Percentiles rank a stretch among this genome's conserved stretches.
Conservation (phyloP, 192 early-diverging fungal genomes). For the Coemansia erecta region DNA sequence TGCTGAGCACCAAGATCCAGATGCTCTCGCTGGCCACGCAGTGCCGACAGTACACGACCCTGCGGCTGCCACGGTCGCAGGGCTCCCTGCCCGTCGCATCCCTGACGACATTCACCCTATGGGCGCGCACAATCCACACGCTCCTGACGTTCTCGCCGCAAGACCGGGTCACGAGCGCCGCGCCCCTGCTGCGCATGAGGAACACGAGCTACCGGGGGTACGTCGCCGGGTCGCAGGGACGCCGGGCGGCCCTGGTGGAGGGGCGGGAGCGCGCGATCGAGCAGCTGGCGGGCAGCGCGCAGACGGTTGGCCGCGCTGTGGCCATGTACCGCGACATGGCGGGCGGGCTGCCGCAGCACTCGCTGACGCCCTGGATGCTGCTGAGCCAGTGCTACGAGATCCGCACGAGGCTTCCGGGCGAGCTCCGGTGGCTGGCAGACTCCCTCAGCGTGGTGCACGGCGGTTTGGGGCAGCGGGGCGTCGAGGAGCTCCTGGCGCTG, state of each 20-base stretch:
- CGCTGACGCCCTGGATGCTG: slow-evolving; percentile 46
- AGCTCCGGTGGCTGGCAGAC: slow-evolving; percentile 20
- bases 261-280: slow-evolving; percentile 16
- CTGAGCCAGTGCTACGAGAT: slow-evolving; percentile 29
- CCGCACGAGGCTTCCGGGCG: background rate
- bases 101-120: slow-evolving; percentile 37
- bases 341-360: slow-evolving; percentile 16
- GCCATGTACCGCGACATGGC: slow-evolving; percentile 21
- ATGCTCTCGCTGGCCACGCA: slow-evolving; percentile 42
- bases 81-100: slow-evolving; percentile 34
- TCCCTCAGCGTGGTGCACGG: slow-evolving; percentile 18
- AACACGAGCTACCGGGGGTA: background rate
- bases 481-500: slow-evolving; percentile 24
- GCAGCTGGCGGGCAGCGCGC: slow-evolving; percentile 22
- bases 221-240: background rate
- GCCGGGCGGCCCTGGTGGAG: background rate
- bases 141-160: slow-evolving; percentile 37
- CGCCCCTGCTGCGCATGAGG: slow-evolving; percentile 24
- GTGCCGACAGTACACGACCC: slow-evolving; percentile 34
- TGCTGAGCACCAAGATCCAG: slow-evolving; percentile 37
- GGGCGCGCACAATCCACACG: slow-evolving; percentile 40
- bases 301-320: slow-evolving; percentile 26
- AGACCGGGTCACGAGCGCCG: slow-evolving; percentile 38
- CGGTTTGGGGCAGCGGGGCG: background rate
- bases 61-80: slow-evolving; percentile 29